phyloP scores from a whole-genome alignment of 306 rosid genomes.

The Vicia villosa region DNA sequence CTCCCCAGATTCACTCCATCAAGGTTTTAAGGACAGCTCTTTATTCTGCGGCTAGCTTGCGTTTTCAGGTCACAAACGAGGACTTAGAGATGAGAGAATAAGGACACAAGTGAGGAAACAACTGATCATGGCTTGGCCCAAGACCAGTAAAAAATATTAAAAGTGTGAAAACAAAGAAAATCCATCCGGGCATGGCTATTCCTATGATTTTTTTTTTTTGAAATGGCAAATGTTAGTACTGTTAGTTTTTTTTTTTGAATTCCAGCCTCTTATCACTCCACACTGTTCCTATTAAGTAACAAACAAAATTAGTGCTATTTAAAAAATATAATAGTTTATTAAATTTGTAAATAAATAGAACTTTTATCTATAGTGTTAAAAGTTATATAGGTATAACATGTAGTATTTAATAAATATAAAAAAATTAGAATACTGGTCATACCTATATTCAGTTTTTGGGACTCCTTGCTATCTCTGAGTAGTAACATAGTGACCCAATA shows the following conservation, averaged over 20 bases:
- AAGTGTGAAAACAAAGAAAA: background rate
- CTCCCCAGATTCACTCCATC: background rate
- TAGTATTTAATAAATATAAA: background rate
- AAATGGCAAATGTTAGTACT: background rate
- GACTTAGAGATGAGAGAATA: background rate
- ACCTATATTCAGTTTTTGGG: background rate
- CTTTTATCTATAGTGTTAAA: background rate
- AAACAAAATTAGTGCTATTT: background rate
- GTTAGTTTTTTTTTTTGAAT: background rate
- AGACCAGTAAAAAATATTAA: background rate
- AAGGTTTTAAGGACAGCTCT: background rate
- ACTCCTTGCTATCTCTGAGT: background rate
- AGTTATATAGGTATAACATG: no score
- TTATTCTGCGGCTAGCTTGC: background rate
- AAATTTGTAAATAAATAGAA: no score
- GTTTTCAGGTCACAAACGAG: background rate
- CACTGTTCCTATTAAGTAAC: background rate
- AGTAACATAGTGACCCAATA: background rate
- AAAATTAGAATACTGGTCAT: background rate
- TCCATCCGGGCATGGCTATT: background rate
- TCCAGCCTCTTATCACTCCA: background rate
- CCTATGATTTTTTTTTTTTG: background rate
- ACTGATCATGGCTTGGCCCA: background rate
- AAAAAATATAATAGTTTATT: no score
- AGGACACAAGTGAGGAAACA: background rate